phyloP scores from a whole-genome alignment of 257 asterid species.

The Cinchona pubescens region DNA sequence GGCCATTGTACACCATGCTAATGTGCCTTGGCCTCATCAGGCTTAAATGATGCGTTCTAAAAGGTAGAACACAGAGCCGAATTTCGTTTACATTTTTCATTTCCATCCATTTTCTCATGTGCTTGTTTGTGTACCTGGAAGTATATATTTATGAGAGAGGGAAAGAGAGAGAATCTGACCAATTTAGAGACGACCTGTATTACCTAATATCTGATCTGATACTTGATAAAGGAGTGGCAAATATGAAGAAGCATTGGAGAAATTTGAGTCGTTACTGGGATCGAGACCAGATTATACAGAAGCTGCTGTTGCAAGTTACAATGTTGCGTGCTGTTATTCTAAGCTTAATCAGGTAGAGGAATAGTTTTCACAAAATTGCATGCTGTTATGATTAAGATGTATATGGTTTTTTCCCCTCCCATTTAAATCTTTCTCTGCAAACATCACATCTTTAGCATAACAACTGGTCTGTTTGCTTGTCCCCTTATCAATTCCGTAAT shows the following conservation, averaged over 20 bases:
- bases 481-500: background rate
- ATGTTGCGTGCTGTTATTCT: conserved; percentile 93
- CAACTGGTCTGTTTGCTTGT: background rate
- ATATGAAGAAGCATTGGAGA: conserved; percentile 77
- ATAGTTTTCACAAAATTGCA: background rate
- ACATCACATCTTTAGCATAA: background rate
- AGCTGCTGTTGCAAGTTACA: conserved; percentile 81
- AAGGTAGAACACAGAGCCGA: background rate
- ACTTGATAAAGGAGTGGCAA: conserved; percentile 52
- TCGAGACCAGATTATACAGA: conserved; percentile 71
- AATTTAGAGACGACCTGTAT: background rate
- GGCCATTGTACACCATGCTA: too few relatives aligned
- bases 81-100: background rate
- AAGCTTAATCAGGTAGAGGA: conserved; percentile 71
- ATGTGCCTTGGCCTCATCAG: background rate
- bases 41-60: background rate
- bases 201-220: conserved; percentile 6
- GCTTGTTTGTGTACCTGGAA: background rate
- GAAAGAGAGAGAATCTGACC: background rate
- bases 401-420: background rate
- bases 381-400: background rate
- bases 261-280: conserved; percentile 86
- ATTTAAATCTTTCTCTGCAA: background rate
- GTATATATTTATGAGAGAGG: background rate
- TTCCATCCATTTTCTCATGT: background rate